These are phyloP conservation scores for Phytophthora multivora DNA, from an alignment of 352 stramenopile species.

Conservation along the genomic window DNA sequence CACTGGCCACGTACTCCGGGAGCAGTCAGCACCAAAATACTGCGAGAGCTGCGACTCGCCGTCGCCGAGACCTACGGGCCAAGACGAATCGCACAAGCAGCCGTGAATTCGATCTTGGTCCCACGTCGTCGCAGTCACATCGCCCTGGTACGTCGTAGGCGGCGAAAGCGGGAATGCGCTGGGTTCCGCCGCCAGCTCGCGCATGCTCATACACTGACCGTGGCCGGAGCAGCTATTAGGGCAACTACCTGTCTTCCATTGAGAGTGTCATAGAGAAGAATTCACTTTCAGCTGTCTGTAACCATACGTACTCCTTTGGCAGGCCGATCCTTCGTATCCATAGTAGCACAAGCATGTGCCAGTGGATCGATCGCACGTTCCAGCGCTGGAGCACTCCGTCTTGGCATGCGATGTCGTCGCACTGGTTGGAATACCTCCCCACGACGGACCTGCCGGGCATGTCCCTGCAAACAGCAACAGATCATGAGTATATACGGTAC, in stretches of 20 bases:
- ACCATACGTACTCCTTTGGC: constrained; percentile 55
- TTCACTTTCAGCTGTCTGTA: not conserved
- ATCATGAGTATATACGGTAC: not conserved
- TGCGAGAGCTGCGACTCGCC: constrained; percentile 83
- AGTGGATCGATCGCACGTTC: constrained; percentile 54
- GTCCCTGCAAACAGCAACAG: constrained; percentile 42
- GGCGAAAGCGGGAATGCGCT: constrained; percentile 64
- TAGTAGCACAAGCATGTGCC: constrained; percentile 71
- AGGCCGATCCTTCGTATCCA: constrained; percentile 76
- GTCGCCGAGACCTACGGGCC: constrained; percentile 66
- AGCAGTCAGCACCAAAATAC: constrained; percentile 92
- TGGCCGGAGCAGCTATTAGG: constrained; percentile 75
- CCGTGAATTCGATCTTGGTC: constrained; percentile 79
- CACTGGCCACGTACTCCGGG: constrained; percentile 42
- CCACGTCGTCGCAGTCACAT: constrained; percentile 67
- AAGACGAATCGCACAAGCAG: constrained; percentile 83
- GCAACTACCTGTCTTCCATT: constrained; percentile 31
- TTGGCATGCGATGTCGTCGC: constrained; percentile 45
- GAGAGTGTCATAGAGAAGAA: not conserved
- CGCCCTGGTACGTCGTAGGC: constrained; percentile 57
- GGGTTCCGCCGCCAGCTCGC: constrained; percentile 47
- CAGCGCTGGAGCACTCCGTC: constrained; percentile 69
- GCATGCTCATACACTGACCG: constrained; percentile 75
- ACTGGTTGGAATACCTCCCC: constrained; percentile 54
- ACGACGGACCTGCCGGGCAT: constrained; percentile 71